Base-by-base conservation (phyloP, 345 rosid genomes). In the Corymbia maculata region DNA sequence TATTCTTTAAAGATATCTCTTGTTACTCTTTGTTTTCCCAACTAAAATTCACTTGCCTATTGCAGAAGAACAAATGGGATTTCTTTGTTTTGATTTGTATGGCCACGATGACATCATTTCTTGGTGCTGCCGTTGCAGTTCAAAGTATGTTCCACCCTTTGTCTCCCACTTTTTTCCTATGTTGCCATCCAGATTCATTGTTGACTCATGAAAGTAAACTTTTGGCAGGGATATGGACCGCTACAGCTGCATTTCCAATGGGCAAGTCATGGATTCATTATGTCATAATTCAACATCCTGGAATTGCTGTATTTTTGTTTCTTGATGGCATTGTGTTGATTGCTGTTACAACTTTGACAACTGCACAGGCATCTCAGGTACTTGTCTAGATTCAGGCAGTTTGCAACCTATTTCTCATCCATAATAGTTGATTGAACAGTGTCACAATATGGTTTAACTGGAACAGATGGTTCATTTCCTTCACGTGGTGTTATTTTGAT, bases 1-100 rank as follows among this genome's bases (percentile, higher is more conserved):
- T 82, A 12, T 36, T 53, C 26, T 19, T 17, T 79, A 42, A n/a
- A 14, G 51, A 28, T 19, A 49, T 90, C 79, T 82, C 85, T 36
- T 51, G 68, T 79, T 30, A 16, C 26, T 17, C 59, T 79, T 85
- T 2, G 32, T 66, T 86, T 36, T 47, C 75, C 24, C 26, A 28
- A 9, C 51, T 45, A 45, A 84, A 21, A 50, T 88, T 16, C 88
- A 70, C 10, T 45, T 51, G 16, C 89, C 45, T 88, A 87, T 89
- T 90, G 91, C 95, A 98, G 99, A 95, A 93, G 93, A 98, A 98
- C 91, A 98, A 95, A 90, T 91, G 98, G 32, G 99, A 97, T 91
- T 98, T 97, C 93, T 94, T 98, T 91, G 87, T 94, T 87, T 96
- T 98, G 90, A 85, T 94, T 44, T 92, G 95, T 93, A 55, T 96